These are phyloP conservation scores for Penicillium sp. DNA, from an alignment of 2,329 filamentous ascomycete species.

Conservation along the genomic window DNA sequence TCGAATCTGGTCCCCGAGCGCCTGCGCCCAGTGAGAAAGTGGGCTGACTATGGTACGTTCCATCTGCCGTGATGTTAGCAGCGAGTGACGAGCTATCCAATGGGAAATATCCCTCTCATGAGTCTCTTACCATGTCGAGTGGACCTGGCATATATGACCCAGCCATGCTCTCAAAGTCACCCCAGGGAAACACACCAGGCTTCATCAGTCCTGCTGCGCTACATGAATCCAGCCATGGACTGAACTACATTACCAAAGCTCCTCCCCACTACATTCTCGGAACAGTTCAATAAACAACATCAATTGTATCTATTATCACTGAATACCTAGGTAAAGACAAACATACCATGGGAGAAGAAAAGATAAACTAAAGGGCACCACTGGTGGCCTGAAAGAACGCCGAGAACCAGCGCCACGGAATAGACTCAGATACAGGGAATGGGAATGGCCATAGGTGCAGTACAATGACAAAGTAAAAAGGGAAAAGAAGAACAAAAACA, in stretches of 20 bases:
- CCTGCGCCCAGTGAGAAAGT: neutral
- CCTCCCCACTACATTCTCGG: neutral
- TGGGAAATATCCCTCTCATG: neutral
- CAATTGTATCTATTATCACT: conserved; percentile 8
- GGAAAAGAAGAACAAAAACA: neutral
- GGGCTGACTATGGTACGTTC: neutral
- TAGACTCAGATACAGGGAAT: conserved; percentile 4
- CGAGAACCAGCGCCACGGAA: conserved; percentile 1
- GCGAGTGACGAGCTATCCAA: neutral
- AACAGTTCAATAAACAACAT: neutral
- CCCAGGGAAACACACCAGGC: neutral
- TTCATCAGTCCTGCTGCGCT: neutral
- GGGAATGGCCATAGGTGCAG: neutral
- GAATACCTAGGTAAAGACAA: conserved; percentile 1
- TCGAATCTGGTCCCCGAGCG: neutral
- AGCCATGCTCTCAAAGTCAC: neutral
- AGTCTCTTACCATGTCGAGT: neutral
- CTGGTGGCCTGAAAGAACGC: conserved; percentile 1
- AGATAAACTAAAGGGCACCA: neutral
- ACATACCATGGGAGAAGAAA: neutral
- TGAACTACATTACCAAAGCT: neutral
- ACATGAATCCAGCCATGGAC: neutral
- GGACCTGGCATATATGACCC: neutral
- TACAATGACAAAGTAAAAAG: conserved; percentile 4
- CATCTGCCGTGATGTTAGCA: neutral